phyloP scores from a whole-genome alignment of 495 filamentous ascomycete genomes.

The Daldinia bambusicola region DNA sequence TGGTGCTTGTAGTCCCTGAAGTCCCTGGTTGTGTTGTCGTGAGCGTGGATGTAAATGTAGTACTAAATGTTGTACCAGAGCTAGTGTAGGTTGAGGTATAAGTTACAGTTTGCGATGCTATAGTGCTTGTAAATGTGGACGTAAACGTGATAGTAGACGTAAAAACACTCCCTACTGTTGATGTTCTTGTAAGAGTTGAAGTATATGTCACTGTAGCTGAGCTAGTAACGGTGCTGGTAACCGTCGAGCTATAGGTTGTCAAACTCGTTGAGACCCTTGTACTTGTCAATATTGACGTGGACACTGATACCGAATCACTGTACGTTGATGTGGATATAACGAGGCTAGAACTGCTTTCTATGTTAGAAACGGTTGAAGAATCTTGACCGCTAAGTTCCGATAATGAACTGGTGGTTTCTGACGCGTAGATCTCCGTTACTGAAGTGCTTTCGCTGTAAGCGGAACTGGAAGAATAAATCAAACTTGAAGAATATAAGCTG shows the following conservation, averaged over 20 bases:
- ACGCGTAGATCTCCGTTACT: neutral
- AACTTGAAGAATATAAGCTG: conserved; percentile 5
- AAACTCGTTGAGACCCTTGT: conserved; percentile 10
- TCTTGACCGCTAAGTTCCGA: conserved; percentile 1
- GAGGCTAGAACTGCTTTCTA: neutral
- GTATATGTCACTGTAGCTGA: conserved; percentile 5
- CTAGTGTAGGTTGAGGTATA: conserved; percentile 24
- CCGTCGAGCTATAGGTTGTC: conserved; percentile 24
- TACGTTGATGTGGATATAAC: conserved; percentile 25
- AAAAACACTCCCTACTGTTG: neutral
- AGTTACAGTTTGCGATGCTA: neutral
- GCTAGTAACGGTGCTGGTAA: conserved; percentile 12
- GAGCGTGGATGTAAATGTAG: conserved; percentile 8
- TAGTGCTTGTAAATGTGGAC: conserved; percentile 12
- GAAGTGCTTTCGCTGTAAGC: neutral
- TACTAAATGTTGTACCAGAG: neutral
- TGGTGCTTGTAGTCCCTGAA: conserved; percentile 6
- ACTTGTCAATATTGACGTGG: conserved; percentile 23
- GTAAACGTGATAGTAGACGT: conserved; percentile 7
- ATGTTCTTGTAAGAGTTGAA: conserved; percentile 14
- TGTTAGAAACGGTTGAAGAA: neutral
- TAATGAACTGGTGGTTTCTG: conserved; percentile 18
- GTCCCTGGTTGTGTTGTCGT: conserved; percentile 12
- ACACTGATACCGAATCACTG: neutral
- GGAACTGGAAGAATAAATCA: conserved; percentile 5